Conservation (phyloP, 371 early-diverging fungal genomes). For the Ecytonucleospora hepatopenaei region DNA sequence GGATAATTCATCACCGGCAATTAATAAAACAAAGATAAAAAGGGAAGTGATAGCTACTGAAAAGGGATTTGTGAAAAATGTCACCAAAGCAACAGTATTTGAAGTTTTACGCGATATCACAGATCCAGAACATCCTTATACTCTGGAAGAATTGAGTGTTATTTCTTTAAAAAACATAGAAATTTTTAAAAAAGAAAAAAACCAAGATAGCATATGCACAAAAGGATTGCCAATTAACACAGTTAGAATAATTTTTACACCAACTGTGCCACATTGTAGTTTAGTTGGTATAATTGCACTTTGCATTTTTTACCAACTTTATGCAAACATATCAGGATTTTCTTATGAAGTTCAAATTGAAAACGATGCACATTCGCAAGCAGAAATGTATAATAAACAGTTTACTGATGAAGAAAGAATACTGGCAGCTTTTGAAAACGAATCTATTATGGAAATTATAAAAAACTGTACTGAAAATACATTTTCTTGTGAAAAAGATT, state of each 20-base stretch:
- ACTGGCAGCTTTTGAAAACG: conserved; percentile 88
- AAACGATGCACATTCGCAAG: conserved; percentile 83
- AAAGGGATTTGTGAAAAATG: conserved; percentile 1
- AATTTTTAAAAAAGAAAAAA: conserved; percentile 18
- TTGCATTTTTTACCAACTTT: conserved; percentile 76
- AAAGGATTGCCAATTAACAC: conserved; percentile 19
- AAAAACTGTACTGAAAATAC: too few species aligned
- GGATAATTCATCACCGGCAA: conserved; percentile 11
- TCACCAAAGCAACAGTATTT: conserved; percentile 47
- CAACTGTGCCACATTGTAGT: conserved; percentile 97
- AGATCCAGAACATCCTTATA: conserved; percentile 79
- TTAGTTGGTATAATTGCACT: conserved; percentile 97
- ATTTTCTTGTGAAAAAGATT: too few species aligned
- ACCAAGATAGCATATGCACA: conserved; percentile 57
- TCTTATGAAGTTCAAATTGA: conserved; percentile 64
- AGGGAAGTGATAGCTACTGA: conserved; percentile 15
- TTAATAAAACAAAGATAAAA: background rate
- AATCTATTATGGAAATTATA: conserved; percentile 37
- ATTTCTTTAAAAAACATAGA: conserved; percentile 28
- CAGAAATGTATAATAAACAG: conserved; percentile 82
- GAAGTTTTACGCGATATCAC: conserved; percentile 85
- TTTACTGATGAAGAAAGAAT: conserved; percentile 96
- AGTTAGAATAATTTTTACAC: conserved; percentile 61
- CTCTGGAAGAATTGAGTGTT: conserved; percentile 59
- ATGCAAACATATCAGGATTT: conserved; percentile 72